Conservation (phyloP, 305 asterid species). For the Fraxinus angustifolia region DNA sequence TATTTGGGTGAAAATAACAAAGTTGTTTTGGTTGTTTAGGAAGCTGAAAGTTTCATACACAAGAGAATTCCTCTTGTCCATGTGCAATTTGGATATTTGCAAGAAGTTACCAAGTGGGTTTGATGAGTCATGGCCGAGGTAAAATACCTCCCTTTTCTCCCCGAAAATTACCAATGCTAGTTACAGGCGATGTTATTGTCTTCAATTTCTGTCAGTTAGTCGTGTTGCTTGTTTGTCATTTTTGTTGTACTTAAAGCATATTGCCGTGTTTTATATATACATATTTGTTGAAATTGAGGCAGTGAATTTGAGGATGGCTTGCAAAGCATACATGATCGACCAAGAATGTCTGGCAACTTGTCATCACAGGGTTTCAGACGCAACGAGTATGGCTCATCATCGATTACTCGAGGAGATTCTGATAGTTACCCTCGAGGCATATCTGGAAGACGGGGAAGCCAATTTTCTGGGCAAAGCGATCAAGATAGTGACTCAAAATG, state of each 20-base stretch:
- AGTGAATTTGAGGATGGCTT: slow-evolving; percentile 70
- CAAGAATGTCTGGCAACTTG: slow-evolving; percentile 44
- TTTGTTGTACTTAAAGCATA: slow-evolving; percentile 13
- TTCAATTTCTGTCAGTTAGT: slow-evolving; percentile 9
- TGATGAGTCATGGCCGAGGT: slow-evolving; percentile 59
- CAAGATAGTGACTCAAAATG: slow-evolving; percentile 71
- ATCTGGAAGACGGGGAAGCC: slow-evolving; percentile 81
- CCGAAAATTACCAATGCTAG: slow-evolving; percentile 1
- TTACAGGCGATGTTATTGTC: slow-evolving; percentile 1
- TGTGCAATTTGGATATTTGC: slow-evolving; percentile 64
- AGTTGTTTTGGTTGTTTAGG: slow-evolving; percentile 48
- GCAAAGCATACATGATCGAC: slow-evolving; percentile 52
- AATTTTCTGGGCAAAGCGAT: slow-evolving; percentile 63
- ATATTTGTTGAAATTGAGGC: slow-evolving; percentile 29
- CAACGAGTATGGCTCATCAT: slow-evolving; percentile 66
- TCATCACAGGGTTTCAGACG: slow-evolving; percentile 58
- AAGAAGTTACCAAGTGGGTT: slow-evolving; percentile 72
- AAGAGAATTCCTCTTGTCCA: slow-evolving; percentile 69
- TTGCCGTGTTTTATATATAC: neutral
- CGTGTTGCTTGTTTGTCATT: slow-evolving; percentile 8
- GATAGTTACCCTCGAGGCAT: slow-evolving; percentile 43
- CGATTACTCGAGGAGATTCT: slow-evolving; percentile 67
- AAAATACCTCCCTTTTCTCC: slow-evolving; percentile 13
- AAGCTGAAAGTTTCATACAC: slow-evolving; percentile 52
- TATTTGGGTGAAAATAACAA: slow-evolving; percentile 1